Evolutionary conservation across 805 yeast species (phyloP), one percentile per base, ranked within the genome.

Genomic region (Candida sithepensis): DNA sequence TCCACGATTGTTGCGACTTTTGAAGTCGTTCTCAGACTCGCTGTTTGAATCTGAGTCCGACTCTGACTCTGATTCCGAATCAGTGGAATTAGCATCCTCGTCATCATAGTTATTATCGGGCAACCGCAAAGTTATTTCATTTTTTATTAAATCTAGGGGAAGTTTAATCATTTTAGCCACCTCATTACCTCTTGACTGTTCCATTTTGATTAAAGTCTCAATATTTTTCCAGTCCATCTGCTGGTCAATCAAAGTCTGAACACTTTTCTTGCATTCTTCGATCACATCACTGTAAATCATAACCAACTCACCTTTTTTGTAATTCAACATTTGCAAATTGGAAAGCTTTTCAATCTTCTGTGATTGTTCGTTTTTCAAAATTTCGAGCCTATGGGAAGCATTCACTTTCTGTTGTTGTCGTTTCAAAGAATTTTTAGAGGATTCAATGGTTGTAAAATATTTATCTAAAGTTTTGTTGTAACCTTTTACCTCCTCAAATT

Each of bases 191-290:
- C 83, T 77, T 1, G 70, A 65, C 56, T 88, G 83, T 59, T 92
- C 96, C 43, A 81, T 73, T 42, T 75, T 69, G 44, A 92, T 82
- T 48, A 85, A 67, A 52, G 82, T 81, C 61, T 86, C 96, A 52
- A 91, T 91, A 50, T 88, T 85, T 39, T 79, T 78, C 99, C 99
- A 92, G 63, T 92, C 97, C 88, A 89, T 88, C 53, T 88, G 91
- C 60, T 88, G 94, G 47, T 84, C 82, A 4, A 90, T 52, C 46
- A 89, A 67, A 1, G 72, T 69, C 49, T 83, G 85, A 4, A 92
- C 86, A 2, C 86, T 83, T 7, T 61, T 65, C 49, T 79, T 84
- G 42, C 94, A 89, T 16, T 79, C 78, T 43, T 85, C 94, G 4
- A 91, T 89, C 22, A 79, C 55, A 23, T 81, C 81, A 4, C 92